Evolutionary conservation across 192 early-diverging fungal species (phyloP).

Genomic region (Linnemannia exigua): DNA sequence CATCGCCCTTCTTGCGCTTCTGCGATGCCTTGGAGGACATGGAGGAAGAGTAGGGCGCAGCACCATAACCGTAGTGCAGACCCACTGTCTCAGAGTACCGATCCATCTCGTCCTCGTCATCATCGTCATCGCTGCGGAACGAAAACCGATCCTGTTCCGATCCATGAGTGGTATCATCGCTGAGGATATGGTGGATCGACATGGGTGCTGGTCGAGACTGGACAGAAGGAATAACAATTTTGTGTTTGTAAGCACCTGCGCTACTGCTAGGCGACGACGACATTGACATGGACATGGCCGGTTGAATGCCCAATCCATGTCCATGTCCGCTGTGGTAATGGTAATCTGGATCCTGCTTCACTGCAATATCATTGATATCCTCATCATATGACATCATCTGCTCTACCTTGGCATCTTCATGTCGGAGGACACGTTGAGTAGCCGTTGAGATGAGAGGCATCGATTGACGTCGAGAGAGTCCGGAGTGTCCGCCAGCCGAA

Average conservation of each 20-base stretch:
- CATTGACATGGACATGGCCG: no score
- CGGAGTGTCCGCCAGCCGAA: neutral
- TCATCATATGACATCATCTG: neutral
- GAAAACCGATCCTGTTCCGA: constrained; percentile 1
- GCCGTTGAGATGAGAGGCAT: constrained; percentile 30
- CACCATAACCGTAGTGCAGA: neutral
- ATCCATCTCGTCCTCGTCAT: neutral
- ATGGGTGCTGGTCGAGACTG: constrained; percentile 20
- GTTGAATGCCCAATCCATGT: constrained; percentile 5
- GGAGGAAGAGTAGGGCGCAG: neutral
- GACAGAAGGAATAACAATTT: constrained; percentile 1
- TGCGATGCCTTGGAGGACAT: neutral
- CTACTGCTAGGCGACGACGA: neutral
- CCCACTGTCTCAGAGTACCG: constrained; percentile 6
- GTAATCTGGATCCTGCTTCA: constrained; percentile 4
- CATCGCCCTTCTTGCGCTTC: constrained; percentile 23
- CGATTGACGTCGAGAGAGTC: constrained; percentile 26
- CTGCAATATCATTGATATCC: neutral
- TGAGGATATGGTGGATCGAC: constrained; percentile 42
- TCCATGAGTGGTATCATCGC: constrained; percentile 13
- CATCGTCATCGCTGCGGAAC: neutral
- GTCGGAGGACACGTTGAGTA: constrained; percentile 30
- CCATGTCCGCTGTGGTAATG: neutral
- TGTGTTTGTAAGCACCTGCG: constrained; percentile 9
- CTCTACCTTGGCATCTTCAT: constrained; percentile 24